Evolutionary conservation across 1,139 yeast genomes (phyloP), one percentile per base, ranked within the genome.

Genomic region (Taiozyma sp.): DNA sequence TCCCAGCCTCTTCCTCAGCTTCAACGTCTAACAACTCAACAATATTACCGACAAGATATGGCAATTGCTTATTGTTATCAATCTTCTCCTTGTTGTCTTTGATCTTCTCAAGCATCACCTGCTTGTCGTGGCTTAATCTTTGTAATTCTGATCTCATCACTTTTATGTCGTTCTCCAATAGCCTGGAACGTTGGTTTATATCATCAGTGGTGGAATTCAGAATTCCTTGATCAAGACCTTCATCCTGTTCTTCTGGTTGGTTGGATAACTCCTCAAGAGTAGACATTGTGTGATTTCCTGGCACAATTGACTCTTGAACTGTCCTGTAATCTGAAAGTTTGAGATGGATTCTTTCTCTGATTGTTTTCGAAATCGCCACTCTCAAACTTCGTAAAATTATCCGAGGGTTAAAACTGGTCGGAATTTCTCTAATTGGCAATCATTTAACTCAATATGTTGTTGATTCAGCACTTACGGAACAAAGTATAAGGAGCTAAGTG

Each of bases 31-130:
- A 78, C 56, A 95, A 75, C 70, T 95, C 99, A 28, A 95, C 98
- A 50, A 95, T 96, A 65, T 93, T 95, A n/a, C 98, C 98, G 46
- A 95, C 99, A 56, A 95, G 75, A 65, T 93, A 95, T 13, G 99
- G 99, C 65, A 95, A 78, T 70, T 91, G 98, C 71, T 87, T 89
- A 70, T 95, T 95, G 68, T 93, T 92, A 66, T 90, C 91, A 70
- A 95, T 93, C 74, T 95, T 95, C 64, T 92, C 98, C 69, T 87
- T 92, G 72, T 95, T 95, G 66, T 93, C 99, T 68, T 92, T 91
- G 70, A 95, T 91, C 69, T 95, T 85, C 62, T 91, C 98, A 55
- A 83, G 73, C 97, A 92, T 93, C 50, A 91, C 89, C 51, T 89
- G 82, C 72, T 89, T 90, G 66, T 95, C 99, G 70, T 93, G 98